phyloP scores from a whole-genome alignment of 2,329 filamentous ascomycete species.

The Trichoderma atroviride region DNA sequence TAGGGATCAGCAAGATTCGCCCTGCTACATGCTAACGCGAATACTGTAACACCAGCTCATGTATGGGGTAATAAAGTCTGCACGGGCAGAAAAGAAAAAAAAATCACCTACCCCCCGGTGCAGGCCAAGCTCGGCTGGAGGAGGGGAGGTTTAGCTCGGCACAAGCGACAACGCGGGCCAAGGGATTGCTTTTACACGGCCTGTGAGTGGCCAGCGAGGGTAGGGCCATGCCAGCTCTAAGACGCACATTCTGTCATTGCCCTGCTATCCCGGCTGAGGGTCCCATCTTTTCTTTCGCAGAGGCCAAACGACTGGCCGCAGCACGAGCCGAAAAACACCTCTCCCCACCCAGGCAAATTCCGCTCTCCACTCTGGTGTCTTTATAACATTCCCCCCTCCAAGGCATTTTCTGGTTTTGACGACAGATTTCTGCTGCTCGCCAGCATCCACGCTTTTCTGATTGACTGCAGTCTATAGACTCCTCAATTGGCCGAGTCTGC shows the following conservation, averaged over 20 bases:
- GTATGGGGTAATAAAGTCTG: neutral
- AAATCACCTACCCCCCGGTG: neutral
- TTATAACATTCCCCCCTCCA: slow-evolving; percentile 31
- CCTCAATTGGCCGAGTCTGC: slow-evolving; percentile 39
- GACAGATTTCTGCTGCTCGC: slow-evolving; percentile 28
- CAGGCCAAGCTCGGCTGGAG: slow-evolving; percentile 24
- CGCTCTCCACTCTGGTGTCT: slow-evolving; percentile 30
- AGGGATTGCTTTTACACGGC: slow-evolving; percentile 34
- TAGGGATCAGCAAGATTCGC: neutral
- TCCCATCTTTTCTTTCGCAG: slow-evolving; percentile 18
- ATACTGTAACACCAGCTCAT: neutral
- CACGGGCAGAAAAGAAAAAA: neutral
- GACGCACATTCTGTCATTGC: slow-evolving; percentile 23
- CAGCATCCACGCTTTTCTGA: slow-evolving; percentile 32
- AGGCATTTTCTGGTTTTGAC: slow-evolving; percentile 25
- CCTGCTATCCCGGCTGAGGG: slow-evolving; percentile 23
- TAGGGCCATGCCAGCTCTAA: slow-evolving; percentile 22
- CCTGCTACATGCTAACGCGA: neutral
- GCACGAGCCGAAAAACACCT: slow-evolving; percentile 32
- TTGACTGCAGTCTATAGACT: slow-evolving; percentile 34
- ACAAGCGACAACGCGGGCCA: slow-evolving; percentile 27
- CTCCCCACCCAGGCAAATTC: slow-evolving; percentile 30
- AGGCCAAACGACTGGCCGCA: slow-evolving; percentile 30
- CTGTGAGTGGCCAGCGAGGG: slow-evolving; percentile 32
- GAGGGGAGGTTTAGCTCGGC: slow-evolving; percentile 22